A percentile compares a stretch with the other conserved stretches of the same genome.
phyloP scores from a whole-genome alignment of 768 basidiomycete genomes.

The Podaxis pistillaris region DNA sequence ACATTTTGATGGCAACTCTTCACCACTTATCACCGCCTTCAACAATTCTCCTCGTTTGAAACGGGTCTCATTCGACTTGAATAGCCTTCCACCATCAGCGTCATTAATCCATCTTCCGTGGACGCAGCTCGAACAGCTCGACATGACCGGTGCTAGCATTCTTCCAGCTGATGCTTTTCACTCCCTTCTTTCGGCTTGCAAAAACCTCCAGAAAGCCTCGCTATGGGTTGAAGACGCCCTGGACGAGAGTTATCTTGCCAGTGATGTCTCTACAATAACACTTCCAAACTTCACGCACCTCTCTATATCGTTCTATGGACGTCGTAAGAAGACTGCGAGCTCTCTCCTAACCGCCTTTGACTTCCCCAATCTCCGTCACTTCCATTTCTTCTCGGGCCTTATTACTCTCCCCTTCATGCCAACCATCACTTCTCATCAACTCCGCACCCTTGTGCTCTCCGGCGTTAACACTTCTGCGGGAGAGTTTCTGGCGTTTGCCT shows the following conservation, averaged over 20 bases:
- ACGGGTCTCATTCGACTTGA: conserved; percentile 2
- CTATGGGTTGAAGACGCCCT: conserved; percentile 10
- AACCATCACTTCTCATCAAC: background rate
- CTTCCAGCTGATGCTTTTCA: conserved; percentile 1
- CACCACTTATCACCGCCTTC: conserved; percentile 9
- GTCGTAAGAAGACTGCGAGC: conserved; percentile 2
- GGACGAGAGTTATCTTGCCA: background rate
- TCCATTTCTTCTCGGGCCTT: conserved; percentile 14
- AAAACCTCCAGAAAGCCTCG: conserved; percentile 1
- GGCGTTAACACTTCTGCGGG: conserved; percentile 1
- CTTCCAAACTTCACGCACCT: conserved; percentile 6
- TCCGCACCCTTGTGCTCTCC: conserved; percentile 3
- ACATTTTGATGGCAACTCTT: background rate
- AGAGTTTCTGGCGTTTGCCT: background rate
- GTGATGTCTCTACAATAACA: background rate
- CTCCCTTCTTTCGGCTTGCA: background rate
- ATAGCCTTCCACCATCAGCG: background rate
- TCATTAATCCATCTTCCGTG: conserved; percentile 14
- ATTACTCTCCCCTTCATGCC: conserved; percentile 11
- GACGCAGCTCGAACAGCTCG: conserved; percentile 1
- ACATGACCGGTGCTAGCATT: conserved; percentile 10
- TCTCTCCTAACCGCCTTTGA: conserved; percentile 8
- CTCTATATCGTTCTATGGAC: conserved; percentile 12
- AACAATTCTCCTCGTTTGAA: conserved; percentile 2
- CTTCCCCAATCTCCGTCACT: conserved; percentile 12